These are phyloP conservation scores for Gloeopeniophorella convolvens DNA, from an alignment of 768 basidiomycete species.

Conservation along the genomic window DNA sequence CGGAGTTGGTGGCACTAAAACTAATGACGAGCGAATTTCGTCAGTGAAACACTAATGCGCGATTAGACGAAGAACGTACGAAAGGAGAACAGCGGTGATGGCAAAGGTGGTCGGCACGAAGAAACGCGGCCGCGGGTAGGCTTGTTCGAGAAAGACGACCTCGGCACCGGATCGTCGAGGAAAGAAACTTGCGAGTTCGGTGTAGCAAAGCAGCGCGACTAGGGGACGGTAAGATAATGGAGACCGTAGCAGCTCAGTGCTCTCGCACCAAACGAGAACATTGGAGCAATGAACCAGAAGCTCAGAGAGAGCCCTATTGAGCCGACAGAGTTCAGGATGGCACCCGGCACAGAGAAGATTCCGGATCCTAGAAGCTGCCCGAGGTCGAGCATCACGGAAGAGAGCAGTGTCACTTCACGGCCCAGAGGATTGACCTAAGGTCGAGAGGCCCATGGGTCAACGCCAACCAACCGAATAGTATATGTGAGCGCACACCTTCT, in stretches of 20 bases:
- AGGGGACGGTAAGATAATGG: too few species aligned
- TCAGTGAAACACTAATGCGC: neutral
- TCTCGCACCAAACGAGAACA: constrained; percentile 22
- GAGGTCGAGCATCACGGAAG: constrained; percentile 22
- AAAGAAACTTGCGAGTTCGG: constrained; percentile 42
- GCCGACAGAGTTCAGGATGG: constrained; percentile 25
- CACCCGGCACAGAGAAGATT: constrained; percentile 27
- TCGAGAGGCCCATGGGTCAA: neutral
- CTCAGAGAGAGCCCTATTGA: constrained; percentile 25
- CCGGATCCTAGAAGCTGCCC: constrained; percentile 25
- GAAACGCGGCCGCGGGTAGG: constrained; percentile 37
- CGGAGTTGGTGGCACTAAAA: constrained; percentile 22
- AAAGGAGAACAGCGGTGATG: constrained; percentile 26
- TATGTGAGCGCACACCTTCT: constrained; percentile 4
- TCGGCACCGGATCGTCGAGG: constrained; percentile 45
- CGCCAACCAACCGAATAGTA: neutral
- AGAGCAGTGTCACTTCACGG: constrained; percentile 21
- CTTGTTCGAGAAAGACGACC: constrained; percentile 41
- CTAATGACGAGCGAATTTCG: neutral
- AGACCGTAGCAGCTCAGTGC: too few species aligned
- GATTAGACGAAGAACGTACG: constrained; percentile 18
- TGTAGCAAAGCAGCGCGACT: constrained; percentile 25
- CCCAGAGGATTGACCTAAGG: constrained; percentile 22
- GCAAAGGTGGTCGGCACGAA: constrained; percentile 40
- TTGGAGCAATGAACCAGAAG: constrained; percentile 25